Base-by-base conservation (phyloP, 441 rosid genomes). In the Pelargonium exstipulatum region DNA sequence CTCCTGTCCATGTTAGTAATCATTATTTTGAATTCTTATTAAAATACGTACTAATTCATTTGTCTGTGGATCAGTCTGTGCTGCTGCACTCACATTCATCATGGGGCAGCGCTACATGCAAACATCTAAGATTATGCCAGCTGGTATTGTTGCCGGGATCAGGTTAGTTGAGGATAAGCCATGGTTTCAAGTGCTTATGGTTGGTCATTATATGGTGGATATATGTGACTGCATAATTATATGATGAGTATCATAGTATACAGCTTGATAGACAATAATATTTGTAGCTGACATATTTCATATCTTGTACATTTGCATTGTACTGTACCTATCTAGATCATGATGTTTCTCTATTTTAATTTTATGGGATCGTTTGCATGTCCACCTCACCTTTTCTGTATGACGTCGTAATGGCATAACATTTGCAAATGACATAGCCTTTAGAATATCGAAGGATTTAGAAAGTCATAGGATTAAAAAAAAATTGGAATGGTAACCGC, bases 81-180 rank as follows among this genome's bases (percentile, higher is more conserved):
- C 97, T 9, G 92, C 88, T 0, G 70, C 64, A 7, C 85, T 94
- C 74, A 88, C 96, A 66, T 81, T 86, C 48, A 81, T 86, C 63
- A 94, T 94, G 99, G 96, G 92, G 65, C 94, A 87, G 49, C 96
- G 96, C 37, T 95, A 90, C 73, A 57, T 87, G 69, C 85, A 87
- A 45, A 95, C 99, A 46, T 85, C 88, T 17, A 95, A 91, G 84
- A 76, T 95, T 65, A 91, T 95, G 99, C 99, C 97, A 10, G 91
- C 97, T 71, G 99, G 94, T 74, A 63, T 94, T 67, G 83, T 94
- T 55, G 95, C 92, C 8, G 99, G 84, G 62, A 80, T 90, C 82
- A 91, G 99, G 99, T 87, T 73, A 22, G 32, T n/a, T 5, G 29
- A 63, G 43, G 57, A 57, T 1, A 66, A 69, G 55, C 16, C 55